Base-by-base conservation (phyloP, 75 land plant genomes). In the Chamaecyparis obtusa region DNA sequence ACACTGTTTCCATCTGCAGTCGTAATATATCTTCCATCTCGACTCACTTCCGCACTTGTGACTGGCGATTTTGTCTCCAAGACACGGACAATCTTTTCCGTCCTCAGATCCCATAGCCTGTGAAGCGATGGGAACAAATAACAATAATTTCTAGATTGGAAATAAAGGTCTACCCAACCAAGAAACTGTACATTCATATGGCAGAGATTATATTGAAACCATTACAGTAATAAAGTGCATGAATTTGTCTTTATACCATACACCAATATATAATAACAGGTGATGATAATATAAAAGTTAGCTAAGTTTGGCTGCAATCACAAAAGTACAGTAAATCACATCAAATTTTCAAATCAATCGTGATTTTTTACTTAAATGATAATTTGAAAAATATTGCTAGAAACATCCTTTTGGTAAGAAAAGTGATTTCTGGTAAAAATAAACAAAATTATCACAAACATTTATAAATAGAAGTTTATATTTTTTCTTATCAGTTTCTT, bases 11-110 rank as follows among this genome's bases (percentile, higher is more conserved):
- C 99, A 91, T 97, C 99, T 57, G 98, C 94, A 85, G 99, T 97
- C 35, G 98, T 96, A 80, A 96, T 97, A 80, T 94, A 97, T 19
- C 97, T 95, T 13, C 98, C 98, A 91, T 97, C 99, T 78, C 90
- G 94, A 92, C 99, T 96, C 36, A 97, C 99, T 92, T 97, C 99
- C 21, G 96, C 98, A 91, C 96, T 95, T 10, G 99, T 97, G 79
- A 97, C 98, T 54, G 98, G 90, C 36, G 98, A 94, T 88, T 97
- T 95, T 60, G 98, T 97, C 76, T 97, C 99, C 54, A 97, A 90
- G 13, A 93, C 93, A n/a, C 95, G 98, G 15, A 96, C 95, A 39
- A 94, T 90, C 36, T 92, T 89, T 35, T 94, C 94, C 86, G 94
- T 96, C 90, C 98, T 93, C 17, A 96, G 91, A 92, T 97, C 99